These are phyloP conservation scores for Niveomyces coronatus DNA, from an alignment of 2,329 filamentous ascomycete genomes.

Conservation along the genomic window DNA sequence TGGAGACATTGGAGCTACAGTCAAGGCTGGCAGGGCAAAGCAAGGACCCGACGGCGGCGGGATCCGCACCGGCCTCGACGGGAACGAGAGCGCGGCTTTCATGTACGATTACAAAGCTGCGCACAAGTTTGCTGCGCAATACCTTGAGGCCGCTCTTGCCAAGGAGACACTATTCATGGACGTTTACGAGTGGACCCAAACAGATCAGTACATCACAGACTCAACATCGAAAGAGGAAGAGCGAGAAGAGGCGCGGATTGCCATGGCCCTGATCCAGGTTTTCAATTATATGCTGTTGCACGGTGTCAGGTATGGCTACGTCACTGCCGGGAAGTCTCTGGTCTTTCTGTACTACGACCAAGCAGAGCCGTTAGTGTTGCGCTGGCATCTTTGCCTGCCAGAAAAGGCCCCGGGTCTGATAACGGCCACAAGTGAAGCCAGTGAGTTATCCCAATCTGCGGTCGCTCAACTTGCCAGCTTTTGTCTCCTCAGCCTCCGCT, in stretches of 20 bases:
- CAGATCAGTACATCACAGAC: neutral
- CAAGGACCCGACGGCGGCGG: neutral
- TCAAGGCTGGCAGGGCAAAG: neutral
- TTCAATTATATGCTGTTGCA: neutral
- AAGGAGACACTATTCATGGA: neutral
- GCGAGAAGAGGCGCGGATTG: neutral
- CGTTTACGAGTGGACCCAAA: neutral
- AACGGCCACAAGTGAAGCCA: neutral
- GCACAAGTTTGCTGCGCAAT: conserved; percentile 1
- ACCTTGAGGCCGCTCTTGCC: neutral
- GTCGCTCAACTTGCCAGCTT: conserved; percentile 15
- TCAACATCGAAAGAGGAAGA: neutral
- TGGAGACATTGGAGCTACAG: neutral
- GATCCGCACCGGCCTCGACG: neutral
- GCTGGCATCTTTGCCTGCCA: neutral
- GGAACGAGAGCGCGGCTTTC: conserved; percentile 2
- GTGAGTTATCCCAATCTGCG: conserved; percentile 11
- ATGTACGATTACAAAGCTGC: conserved; percentile 4
- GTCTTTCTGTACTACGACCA: neutral
- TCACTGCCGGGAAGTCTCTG: neutral
- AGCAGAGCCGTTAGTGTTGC: neutral
- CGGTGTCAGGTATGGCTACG: neutral
- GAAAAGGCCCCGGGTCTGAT: neutral
- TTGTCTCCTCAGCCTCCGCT: conserved; percentile 14
- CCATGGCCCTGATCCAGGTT: neutral